Base-by-base conservation (phyloP, 495 filamentous ascomycete species). In the Xylaria castorea region DNA sequence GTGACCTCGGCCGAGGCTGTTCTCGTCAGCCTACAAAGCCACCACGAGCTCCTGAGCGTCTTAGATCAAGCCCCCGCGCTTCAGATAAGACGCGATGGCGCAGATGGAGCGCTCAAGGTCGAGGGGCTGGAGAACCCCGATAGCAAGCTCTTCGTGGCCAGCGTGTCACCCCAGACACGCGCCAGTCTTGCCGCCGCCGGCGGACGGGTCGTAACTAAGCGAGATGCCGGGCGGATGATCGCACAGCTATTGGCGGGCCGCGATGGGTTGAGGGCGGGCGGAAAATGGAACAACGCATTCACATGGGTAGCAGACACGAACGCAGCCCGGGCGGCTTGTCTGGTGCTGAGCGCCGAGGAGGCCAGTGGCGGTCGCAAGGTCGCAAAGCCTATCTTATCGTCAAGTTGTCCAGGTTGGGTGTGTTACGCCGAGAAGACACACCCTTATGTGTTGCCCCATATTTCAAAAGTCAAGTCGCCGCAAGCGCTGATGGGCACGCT, bases 391-490 rank as follows among this genome's bases (percentile, higher is more conserved):
- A 91, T 98, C 67, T 83, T 99, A 18, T 92, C 95, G 12, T 95
- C 94, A 12, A 93, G 94, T 14, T 99, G 96, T 79, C 96, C 96
- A 0, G 96, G 96, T 38, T 99, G 97, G 94, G 95, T 99, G 42
- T 99, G 96, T 82, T 98, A 99, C 80, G 94, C 95, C 61, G 96
- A 99, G 76, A 98, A 98, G 82, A 97, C 94, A 40, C 95, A 99
- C 78, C 94, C 96, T 0, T 91, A 97, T 75, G 89, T 98, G 53
- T 87, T 99, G 55, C 94, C 95, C 8, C 94, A 99, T 80, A 86
- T 99, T 38, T 98, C 94, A 50, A 89, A 89, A 18, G 85, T 98
- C 42, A 98, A 98, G 80, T 97, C 94, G 0, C 96, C 96, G 4
- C 97, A 98, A 81, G 96, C 96, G 4, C 83, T 98, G 51, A 90